Evolutionary conservation across 495 filamentous ascomycete genomes (phyloP), one percentile per base, ranked within the genome.

Genomic region (Penicillium cosmopolitanum): DNA sequence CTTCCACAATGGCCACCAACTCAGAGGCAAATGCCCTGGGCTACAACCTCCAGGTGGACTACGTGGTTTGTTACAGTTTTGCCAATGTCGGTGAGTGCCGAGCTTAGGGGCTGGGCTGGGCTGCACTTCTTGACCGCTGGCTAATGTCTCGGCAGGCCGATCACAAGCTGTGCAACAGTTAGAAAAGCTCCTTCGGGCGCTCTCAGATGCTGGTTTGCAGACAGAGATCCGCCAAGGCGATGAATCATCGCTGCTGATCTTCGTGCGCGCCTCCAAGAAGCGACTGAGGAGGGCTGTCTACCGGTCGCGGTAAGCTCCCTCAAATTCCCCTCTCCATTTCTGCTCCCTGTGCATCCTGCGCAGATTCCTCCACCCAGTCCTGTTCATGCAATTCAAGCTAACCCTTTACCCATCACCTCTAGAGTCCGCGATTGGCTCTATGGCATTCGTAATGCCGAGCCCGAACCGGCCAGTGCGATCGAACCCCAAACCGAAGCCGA

Each of bases 381-480:
- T 11, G 0, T 1, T n/a, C 15, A 15, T n/a, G 2, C 36, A 12
- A 13, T n/a, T 15, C 36, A 13, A 31, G 8, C 42, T 18, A 9
- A 44, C 16, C 4, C 42, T n/a, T 44, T 4, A 44, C 15, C 42
- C 42, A n/a, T 44, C n/a, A 19, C 8, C n/a, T 44, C 15, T 38
- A 92, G 95, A 51, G 87, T 97, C 48, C 92, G 92, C 66, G 96
- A 98, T 77, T 98, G 95, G 95, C 88, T 98, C 25, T 89, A 93
- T 75, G 92, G 95, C 34, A 89, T 97, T 38, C 88, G 92, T 43
- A 80, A 87, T 60, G 80, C 82, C 15, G 89, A 93, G 31, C 96
- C 94, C 1, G 87, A 90, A 56, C 59, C 66, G 6, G 69, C 74
- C 28, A 86, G 86, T 70, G 86, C 93, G 55, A 87, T 87, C 23